Percentiles rank a stretch among this genome's conserved stretches.
These are phyloP conservation scores for Prunus persica DNA, from an alignment of 306 rosid species.

Conservation along the genomic window Prunus_persica_NCBIv2 NC_034010.1:1999001-1999500, in stretches of 20 bases:
- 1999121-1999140: conserved; percentile 90
- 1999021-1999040: background rate
- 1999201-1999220: background rate
- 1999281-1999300: conserved; percentile 63
- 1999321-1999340: conserved; percentile 56
- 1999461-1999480: conserved; percentile 62
- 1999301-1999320: conserved; percentile 66
- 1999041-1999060: background rate
- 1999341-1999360: conserved; percentile 53
- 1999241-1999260: background rate
- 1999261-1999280: conserved; percentile 63
- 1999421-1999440: conserved; percentile 75
- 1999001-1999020: background rate
- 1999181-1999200: background rate
- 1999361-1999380: conserved; percentile 71
- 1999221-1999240: background rate
- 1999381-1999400: conserved; percentile 55
- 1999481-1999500: conserved; percentile 42
- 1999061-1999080: conserved; percentile 60
- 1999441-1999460: conserved; percentile 65
- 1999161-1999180: background rate
- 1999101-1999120: conserved; percentile 88
- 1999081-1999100: conserved; percentile 84
- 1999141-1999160: conserved; percentile 75
- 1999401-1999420: conserved; percentile 59